A percentile compares a stretch with the other conserved stretches of the same genome.
Conservation (phyloP, 2,329 filamentous ascomycete species). For the Podosphaera xanthii region DNA sequence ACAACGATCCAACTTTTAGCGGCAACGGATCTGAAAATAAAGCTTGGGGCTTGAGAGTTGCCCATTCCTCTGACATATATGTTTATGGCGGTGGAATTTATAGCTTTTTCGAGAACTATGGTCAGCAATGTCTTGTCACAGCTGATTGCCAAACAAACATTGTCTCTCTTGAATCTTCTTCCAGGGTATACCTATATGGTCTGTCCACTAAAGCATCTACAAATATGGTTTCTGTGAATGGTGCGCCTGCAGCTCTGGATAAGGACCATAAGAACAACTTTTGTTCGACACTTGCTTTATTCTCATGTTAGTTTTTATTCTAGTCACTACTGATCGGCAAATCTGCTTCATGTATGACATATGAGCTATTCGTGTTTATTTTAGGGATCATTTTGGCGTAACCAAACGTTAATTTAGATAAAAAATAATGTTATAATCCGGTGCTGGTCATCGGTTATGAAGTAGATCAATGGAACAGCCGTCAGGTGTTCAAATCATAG, state of each 20-base stretch:
- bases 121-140: slow-evolving; percentile 40
- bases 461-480: no score
- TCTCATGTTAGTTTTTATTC: slow-evolving; percentile 10
- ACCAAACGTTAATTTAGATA: no score
- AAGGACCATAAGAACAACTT: slow-evolving; percentile 42
- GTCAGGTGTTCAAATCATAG: no score
- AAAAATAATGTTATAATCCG: no score
- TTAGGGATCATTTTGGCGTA: no score
- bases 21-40: slow-evolving; percentile 27
- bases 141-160: slow-evolving; percentile 61
- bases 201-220: slow-evolving; percentile 52
- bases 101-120: slow-evolving; percentile 68
- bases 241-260: slow-evolving; percentile 28
- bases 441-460: no score
- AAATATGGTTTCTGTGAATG: slow-evolving; percentile 49
- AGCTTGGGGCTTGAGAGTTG: slow-evolving; percentile 52
- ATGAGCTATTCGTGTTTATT: no score
- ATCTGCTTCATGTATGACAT: no score
- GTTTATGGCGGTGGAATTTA: slow-evolving; percentile 57
- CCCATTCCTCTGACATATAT: slow-evolving; percentile 41
- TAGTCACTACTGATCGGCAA: no score
- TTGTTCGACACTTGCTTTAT: slow-evolving; percentile 35
- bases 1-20: slow-evolving; percentile 45
- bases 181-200: slow-evolving; percentile 37
- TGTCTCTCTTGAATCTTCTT: slow-evolving; percentile 43